phyloP scores from a whole-genome alignment of 768 basidiomycete genomes.

The Rhizopogon vinicolor region DNA sequence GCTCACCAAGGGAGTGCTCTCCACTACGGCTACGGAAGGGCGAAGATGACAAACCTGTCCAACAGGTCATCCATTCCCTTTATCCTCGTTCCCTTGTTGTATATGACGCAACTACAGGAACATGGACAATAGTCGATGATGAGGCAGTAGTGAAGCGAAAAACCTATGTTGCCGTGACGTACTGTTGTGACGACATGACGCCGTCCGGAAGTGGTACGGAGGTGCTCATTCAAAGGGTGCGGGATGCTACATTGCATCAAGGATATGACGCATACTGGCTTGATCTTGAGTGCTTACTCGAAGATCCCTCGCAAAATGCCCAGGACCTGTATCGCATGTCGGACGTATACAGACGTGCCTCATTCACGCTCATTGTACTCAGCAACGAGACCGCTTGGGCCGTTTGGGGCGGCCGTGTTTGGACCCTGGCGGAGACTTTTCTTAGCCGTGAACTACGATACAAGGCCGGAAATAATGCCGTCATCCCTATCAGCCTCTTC shows the following conservation, averaged over 20 bases:
- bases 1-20: constrained; percentile 15
- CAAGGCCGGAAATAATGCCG: constrained; percentile 7
- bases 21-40: constrained; percentile 8
- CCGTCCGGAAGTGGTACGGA: background rate
- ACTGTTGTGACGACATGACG: constrained; percentile 8
- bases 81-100: constrained; percentile 15
- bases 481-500: constrained; percentile 16
- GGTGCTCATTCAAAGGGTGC: background rate
- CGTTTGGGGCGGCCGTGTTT: constrained; percentile 17
- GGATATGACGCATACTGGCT: constrained; percentile 18
- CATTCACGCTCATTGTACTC: constrained; percentile 21
- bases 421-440: constrained; percentile 19
- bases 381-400: constrained; percentile 9
- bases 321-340: constrained; percentile 20
- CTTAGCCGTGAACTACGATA: constrained; percentile 16
- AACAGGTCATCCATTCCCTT: constrained; percentile 7
- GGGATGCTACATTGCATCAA: background rate
- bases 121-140: constrained; percentile 4
- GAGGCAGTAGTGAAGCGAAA: constrained; percentile 3
- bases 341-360: constrained; percentile 15
- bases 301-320: background rate
- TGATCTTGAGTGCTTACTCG: constrained; percentile 7
- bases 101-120: background rate
- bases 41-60: background rate
- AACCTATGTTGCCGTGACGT: constrained; percentile 18